phyloP scores from a whole-genome alignment of 2,329 filamentous ascomycete genomes.

The Xylaria sp. region DNA sequence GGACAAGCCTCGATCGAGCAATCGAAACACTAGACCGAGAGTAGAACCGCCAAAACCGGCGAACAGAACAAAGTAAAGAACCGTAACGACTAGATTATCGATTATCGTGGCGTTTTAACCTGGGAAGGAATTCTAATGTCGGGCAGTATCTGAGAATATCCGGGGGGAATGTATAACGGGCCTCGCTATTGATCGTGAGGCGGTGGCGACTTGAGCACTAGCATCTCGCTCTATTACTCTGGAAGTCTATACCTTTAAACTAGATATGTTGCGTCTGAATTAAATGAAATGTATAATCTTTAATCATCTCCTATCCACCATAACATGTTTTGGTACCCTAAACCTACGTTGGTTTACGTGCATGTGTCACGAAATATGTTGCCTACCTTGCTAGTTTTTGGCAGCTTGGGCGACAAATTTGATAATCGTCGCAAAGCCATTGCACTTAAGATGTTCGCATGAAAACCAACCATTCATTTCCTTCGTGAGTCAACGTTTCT shows the following conservation, averaged over 20 bases:
- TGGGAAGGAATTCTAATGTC: neutral
- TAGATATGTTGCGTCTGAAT: neutral
- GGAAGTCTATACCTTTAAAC: neutral
- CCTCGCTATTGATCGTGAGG: slow-evolving; percentile 2
- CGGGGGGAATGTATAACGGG: neutral
- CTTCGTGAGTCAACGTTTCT: slow-evolving; percentile 43
- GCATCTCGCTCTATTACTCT: neutral
- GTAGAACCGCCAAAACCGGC: neutral
- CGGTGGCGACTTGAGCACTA: neutral
- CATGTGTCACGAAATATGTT: neutral
- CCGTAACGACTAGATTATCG: neutral
- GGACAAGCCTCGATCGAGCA: neutral
- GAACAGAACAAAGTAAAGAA: neutral
- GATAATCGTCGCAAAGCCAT: neutral
- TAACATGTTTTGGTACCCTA: neutral
- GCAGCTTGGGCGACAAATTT: neutral
- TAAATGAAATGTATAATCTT: neutral
- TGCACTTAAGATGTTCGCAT: neutral
- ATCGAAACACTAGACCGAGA: neutral
- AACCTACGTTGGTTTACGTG: neutral
- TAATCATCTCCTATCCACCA: neutral
- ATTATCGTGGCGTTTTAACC: neutral
- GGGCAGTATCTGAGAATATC: neutral
- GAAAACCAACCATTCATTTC: neutral
- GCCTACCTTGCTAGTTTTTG: neutral